Percentiles rank a stretch among this genome's conserved stretches.
These are phyloP conservation scores for Colletotrichum tamarilloi DNA, from an alignment of 2,329 filamentous ascomycete genomes.

Conservation along the genomic window DNA sequence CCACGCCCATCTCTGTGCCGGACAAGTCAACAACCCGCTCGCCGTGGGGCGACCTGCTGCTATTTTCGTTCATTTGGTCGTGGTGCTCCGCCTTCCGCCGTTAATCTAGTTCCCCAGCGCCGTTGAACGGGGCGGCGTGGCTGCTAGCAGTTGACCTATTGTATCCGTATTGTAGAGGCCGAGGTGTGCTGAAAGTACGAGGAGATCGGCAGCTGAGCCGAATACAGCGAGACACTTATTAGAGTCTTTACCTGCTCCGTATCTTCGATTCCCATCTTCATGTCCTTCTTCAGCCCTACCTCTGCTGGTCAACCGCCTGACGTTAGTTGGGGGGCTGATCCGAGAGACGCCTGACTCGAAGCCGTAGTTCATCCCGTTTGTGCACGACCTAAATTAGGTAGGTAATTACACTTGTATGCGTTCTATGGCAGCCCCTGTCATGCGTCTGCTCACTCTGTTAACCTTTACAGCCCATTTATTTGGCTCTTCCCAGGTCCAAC, in stretches of 20 bases:
- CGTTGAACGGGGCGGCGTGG: not conserved
- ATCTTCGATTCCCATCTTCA: not conserved
- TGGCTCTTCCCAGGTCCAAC: not conserved
- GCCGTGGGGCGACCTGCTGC: conserved; percentile 10
- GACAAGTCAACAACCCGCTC: not conserved
- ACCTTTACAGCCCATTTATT: not conserved
- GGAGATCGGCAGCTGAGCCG: not conserved
- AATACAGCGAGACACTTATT: not conserved
- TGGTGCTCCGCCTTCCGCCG: not conserved
- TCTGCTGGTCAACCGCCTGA: not conserved
- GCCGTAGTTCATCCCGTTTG: not conserved
- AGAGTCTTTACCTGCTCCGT: not conserved
- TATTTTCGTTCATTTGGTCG: not conserved
- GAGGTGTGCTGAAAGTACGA: not conserved
- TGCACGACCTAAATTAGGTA: no score
- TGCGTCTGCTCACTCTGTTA: not conserved
- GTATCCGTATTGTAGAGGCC: not conserved
- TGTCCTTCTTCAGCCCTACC: not conserved
- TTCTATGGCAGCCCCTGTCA: not conserved
- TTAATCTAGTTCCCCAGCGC: not conserved
- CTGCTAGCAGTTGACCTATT: not conserved
- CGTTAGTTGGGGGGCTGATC: not conserved
- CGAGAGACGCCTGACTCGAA: not conserved
- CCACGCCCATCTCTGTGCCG: not conserved
- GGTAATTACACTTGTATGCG: no score